phyloP scores from a whole-genome alignment of 345 rosid species.

The Pugionium cornutum region DNA sequence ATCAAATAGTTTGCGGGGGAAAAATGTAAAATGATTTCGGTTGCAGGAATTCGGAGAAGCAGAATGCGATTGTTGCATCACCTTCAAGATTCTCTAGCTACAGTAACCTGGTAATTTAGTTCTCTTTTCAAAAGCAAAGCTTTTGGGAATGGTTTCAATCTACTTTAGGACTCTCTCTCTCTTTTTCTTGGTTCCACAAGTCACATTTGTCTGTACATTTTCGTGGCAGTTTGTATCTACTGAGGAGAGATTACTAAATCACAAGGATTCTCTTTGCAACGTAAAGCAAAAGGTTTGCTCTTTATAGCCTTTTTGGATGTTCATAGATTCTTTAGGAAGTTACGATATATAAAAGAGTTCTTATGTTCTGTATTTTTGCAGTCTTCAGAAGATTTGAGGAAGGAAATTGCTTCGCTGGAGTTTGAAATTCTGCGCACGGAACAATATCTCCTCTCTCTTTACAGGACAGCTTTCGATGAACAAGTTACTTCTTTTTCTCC shows the following conservation, averaged over 20 bases:
- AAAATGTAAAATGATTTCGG: constrained; percentile 1
- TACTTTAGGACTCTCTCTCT: background rate
- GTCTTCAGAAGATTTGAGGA: constrained; percentile 66
- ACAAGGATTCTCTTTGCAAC: constrained; percentile 27
- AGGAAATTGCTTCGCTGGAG: constrained; percentile 75
- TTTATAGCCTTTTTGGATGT: constrained; percentile 19
- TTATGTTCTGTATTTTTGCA: constrained; percentile 33
- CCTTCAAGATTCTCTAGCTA: constrained; percentile 37
- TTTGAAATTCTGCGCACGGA: constrained; percentile 67
- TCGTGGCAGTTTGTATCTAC: constrained; percentile 34
- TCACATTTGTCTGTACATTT: constrained; percentile 20
- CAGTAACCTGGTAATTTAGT: constrained; percentile 28
- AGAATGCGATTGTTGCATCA: constrained; percentile 35
- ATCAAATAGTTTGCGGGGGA: background rate
- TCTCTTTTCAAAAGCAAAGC: constrained; percentile 8
- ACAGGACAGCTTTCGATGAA: constrained; percentile 70
- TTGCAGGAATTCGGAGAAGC: constrained; percentile 36
- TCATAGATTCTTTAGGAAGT: background rate
- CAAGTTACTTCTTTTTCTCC: constrained; percentile 38
- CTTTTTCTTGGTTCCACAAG: constrained; percentile 1
- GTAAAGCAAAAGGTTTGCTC: constrained; percentile 38
- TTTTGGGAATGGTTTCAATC: constrained; percentile 27
- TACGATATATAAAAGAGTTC: background rate
- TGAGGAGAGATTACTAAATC: constrained; percentile 34
- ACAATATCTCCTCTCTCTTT: constrained; percentile 65